These are phyloP conservation scores for Brasenia schreberi DNA, from an alignment of 164 flowering plant species.

Conservation along the genomic window DNA sequence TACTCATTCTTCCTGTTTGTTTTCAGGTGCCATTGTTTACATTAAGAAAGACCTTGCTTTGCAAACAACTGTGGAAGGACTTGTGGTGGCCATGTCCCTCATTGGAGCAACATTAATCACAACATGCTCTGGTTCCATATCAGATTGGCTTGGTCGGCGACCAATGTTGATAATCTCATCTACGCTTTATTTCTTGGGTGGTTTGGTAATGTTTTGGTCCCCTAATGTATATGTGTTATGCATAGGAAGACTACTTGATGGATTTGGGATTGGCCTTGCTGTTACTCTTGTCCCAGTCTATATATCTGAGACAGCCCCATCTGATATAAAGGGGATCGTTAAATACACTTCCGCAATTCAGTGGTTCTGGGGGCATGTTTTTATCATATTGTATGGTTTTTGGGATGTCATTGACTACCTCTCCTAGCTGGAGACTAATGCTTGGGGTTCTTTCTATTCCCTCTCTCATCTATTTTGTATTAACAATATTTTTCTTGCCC, in stretches of 20 bases:
- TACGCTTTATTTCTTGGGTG: conserved; percentile 59
- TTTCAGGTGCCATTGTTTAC: conserved; percentile 80
- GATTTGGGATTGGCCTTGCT: conserved; percentile 83
- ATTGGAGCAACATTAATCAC: conserved; percentile 83
- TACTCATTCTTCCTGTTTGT: too few relatives aligned
- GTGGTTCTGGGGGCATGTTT: conserved; percentile 84
- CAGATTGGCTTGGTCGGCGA: conserved; percentile 80
- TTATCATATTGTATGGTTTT: conserved; percentile 84
- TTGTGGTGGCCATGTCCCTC: conserved; percentile 88
- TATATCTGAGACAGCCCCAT: conserved; percentile 91
- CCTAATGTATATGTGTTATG: conserved; percentile 83
- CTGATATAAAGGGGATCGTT: conserved; percentile 70
- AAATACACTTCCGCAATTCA: conserved; percentile 90
- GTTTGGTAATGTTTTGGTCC: conserved; percentile 86
- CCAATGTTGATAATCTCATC: conserved; percentile 85
- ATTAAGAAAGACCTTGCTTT: conserved; percentile 50
- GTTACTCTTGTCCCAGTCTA: conserved; percentile 84
- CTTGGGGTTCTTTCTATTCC: conserved; percentile 85
- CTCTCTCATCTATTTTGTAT: conserved; percentile 48
- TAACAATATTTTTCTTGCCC: conserved; percentile 69
- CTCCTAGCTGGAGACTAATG: conserved; percentile 86
- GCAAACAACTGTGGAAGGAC: conserved; percentile 57
- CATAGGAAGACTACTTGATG: conserved; percentile 78
- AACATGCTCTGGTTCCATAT: conserved; percentile 66
- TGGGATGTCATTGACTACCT: conserved; percentile 59